Base-by-base conservation (phyloP, 257 asterid species). In the Solanum chmielewskii region DNA sequence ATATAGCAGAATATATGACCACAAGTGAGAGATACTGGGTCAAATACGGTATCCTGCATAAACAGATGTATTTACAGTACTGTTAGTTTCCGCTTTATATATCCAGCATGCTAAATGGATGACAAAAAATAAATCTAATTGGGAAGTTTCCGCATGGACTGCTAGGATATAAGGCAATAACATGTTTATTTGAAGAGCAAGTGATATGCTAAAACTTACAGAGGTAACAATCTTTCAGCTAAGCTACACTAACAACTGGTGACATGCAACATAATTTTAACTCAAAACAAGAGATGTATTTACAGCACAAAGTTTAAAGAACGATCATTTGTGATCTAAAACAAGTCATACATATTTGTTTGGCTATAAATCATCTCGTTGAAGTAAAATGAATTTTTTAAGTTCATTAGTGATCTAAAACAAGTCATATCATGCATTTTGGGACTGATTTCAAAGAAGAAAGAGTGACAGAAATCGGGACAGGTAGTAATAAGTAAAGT, bases 1-100 rank as follows among this genome's bases (percentile, higher is more conserved):
- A 94, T 87, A 93, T 91, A 95, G 90, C 99, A 95, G 89, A 94
- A 95, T 86, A 94, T 94, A 87, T 97, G 99, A 41, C 98, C 98
- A 78, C 99, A 97, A 3, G 92, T 89, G 87, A 97, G 97, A 87
- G 98, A 92, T 9, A 93, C 94, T 1, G 99, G 97, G 86, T 97
- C 99, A 86, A 97, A 95, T 13, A 95, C 90, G 8, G 96, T 93
- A 91, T 97, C 99, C 99, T 97, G 93, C 86, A 21, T 83, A 74
- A 86, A 80, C 6, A 85, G 42, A 60, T 68, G 71, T 18, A 14
- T 52, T 62, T 44, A 64, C 33, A 64, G 41, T 10, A 8, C 64
- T 45, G 66, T 27, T 47, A 47, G 49, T 49, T 16, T 47, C 29
- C n/a, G 0, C 68, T 80, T 16, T 16, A 78, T 25, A 29, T 45